Evolutionary conservation across 768 basidiomycete genomes (phyloP).

Genomic region (Tubosaeta sp.): DNA sequence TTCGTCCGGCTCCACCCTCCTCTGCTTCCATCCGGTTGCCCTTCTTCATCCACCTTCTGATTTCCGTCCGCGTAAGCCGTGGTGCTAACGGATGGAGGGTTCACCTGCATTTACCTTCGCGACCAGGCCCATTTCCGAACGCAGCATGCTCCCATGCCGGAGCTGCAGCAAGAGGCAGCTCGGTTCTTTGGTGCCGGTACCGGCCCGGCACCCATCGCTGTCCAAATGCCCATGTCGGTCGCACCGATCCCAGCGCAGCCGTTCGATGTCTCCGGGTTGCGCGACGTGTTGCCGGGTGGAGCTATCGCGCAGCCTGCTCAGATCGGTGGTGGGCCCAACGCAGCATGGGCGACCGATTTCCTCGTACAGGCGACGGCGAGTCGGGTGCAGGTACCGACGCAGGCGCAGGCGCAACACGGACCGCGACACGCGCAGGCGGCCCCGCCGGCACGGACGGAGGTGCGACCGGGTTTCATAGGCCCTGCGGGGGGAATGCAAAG

Average conservation of each 20-base stretch:
- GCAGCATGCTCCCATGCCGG: constrained; percentile 37
- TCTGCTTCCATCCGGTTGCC: constrained; percentile 5
- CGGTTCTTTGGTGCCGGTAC: constrained; percentile 53
- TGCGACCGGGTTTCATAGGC: constrained; percentile 7
- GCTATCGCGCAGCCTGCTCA: constrained; percentile 14
- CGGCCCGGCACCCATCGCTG: constrained; percentile 25
- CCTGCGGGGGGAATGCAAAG: constrained; percentile 11
- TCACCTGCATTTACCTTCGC: neutral
- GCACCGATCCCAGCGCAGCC: constrained; percentile 33
- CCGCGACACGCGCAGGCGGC: constrained; percentile 3
- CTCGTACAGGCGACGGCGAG: constrained; percentile 29
- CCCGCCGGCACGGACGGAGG: constrained; percentile 6
- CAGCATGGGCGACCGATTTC: constrained; percentile 67
- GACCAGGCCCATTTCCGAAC: constrained; percentile 55
- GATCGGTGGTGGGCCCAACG: constrained; percentile 10
- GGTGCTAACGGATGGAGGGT: neutral
- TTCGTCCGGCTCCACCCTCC: constrained; percentile 6
- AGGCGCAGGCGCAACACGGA: constrained; percentile 13
- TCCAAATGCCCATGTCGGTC: constrained; percentile 5
- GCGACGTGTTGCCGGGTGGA: constrained; percentile 17
- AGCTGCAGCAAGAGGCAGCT: constrained; percentile 60
- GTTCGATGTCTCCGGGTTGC: constrained; percentile 55
- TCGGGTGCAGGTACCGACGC: neutral
- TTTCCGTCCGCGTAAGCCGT: too few relatives aligned
- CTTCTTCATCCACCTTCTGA: neutral